Evolutionary conservation across 371 early-diverging fungal genomes (phyloP), one percentile per base, ranked within the genome.

Genomic region (Mucor plumbeus): DNA sequence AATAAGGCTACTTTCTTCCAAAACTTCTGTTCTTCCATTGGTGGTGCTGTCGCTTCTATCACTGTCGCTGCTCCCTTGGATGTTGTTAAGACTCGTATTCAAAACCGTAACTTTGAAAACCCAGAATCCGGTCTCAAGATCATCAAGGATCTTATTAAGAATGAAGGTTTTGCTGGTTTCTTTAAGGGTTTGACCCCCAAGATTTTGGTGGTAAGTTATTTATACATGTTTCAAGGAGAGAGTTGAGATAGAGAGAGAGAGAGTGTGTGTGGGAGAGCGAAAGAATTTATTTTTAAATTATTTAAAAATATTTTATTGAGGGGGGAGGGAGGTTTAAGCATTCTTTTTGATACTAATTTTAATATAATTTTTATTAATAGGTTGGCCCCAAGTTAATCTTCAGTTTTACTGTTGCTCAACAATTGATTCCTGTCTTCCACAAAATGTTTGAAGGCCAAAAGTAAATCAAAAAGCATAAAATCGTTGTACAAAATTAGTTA

Each of bases 161-260:
- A 96, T 71, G 99, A 98, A 85, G 99, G 99, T 54, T 80, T 94
- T 19, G 85, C 87, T n/a, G 87, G 96, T 36, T 95, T 98, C 91
- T 97, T 98, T 90, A 98, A 98, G 91, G 98, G 99, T 4, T 81
- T 98, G 65, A 94, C 94, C 19, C 99, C 99, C 60, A 98, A 98
- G 91, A 91, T 97, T 70, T 80, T 94, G 63, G 93, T 93, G 38
- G 93, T 82, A 78, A 71, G 63, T 64, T 38, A n/a, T 50, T 61
- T 50, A 47, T 58, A 39, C 38, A 58, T 39, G 1, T 38, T 19
- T n/a, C 0, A 17, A n/a, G 17, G 57, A 17, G 35, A 17, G 58
- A 33, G 39, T 11, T 38, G 44, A 10, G 38, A 36, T 5, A 36
- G 38, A 5, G 6, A 36, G 38, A 36, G 17, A 44, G n/a, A n/a